Evolutionary conservation across 441 rosid species (phyloP).

Genomic region (Brassica hybrid): DNA sequence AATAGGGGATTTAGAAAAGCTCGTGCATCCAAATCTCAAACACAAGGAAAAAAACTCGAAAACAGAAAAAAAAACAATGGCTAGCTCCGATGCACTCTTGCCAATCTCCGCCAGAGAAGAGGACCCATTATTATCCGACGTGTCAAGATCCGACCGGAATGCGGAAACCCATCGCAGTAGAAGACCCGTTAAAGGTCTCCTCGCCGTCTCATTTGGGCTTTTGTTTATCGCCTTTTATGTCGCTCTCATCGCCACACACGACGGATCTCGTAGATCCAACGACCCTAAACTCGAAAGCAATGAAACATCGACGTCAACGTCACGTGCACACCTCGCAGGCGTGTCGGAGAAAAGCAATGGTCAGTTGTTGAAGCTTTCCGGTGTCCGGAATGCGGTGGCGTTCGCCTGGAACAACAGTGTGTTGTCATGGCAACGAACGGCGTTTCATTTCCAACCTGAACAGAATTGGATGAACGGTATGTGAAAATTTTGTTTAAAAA

Average conservation of each 20-base stretch:
- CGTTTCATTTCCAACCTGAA: conserved; percentile 89
- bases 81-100: conserved; percentile 41
- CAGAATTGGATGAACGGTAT: conserved; percentile 98
- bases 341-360: conserved; percentile 80
- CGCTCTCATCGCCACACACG: conserved; percentile 39
- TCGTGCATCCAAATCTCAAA: conserved; percentile 38
- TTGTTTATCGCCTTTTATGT: conserved; percentile 46
- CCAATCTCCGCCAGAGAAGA: conserved; percentile 39
- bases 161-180: conserved; percentile 29
- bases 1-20: conserved; percentile 4
- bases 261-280: conserved; percentile 42
- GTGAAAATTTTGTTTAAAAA: background rate
- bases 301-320: conserved; percentile 20
- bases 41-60: conserved; percentile 19
- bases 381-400: conserved; percentile 23
- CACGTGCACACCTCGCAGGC: conserved; percentile 68
- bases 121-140: conserved; percentile 36
- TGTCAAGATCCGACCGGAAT: conserved; percentile 43
- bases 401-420: conserved; percentile 84
- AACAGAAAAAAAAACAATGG: conserved; percentile 27
- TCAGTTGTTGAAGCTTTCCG: conserved; percentile 29
- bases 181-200: conserved; percentile 34
- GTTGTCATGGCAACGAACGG: conserved; percentile 92
- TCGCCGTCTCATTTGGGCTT: conserved; percentile 47
- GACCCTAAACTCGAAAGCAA: background rate